These are phyloP conservation scores for Candida jianshihensis DNA, from an alignment of 805 yeast genomes.

Conservation along the genomic window DNA sequence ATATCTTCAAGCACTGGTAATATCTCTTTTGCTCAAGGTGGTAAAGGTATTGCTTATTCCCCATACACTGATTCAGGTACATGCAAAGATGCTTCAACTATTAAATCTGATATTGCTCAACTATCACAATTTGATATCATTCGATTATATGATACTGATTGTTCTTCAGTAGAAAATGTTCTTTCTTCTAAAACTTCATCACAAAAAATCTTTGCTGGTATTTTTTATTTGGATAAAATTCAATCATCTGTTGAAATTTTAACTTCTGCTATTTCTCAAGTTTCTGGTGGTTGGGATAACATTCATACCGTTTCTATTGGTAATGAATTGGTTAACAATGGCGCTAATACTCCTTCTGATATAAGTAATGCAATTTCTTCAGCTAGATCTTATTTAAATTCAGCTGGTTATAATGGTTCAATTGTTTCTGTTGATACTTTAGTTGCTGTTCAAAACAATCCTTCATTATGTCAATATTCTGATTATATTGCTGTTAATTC, in stretches of 20 bases:
- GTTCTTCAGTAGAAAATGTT: slow-evolving; percentile 47
- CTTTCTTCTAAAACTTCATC: slow-evolving; percentile 37
- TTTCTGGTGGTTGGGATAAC: slow-evolving; percentile 47
- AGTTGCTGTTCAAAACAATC: slow-evolving; percentile 49
- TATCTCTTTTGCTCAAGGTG: slow-evolving; percentile 27
- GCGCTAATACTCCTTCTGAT: slow-evolving; percentile 37
- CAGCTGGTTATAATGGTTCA: slow-evolving; percentile 44
- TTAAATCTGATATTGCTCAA: slow-evolving; percentile 39
- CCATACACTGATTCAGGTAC: slow-evolving; percentile 51
- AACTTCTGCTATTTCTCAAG: slow-evolving; percentile 35
- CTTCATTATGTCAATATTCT: slow-evolving; percentile 45
- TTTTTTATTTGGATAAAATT: slow-evolving; percentile 43
- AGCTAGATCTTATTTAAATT: slow-evolving; percentile 39
- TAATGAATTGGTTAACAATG: slow-evolving; percentile 55
- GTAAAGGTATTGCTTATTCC: slow-evolving; percentile 59
- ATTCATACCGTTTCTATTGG: slow-evolving; percentile 57
- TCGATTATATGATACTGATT: slow-evolving; percentile 59
- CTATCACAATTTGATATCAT: slow-evolving; percentile 42
- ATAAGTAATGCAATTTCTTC: slow-evolving; percentile 39
- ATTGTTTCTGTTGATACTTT: slow-evolving; percentile 61
- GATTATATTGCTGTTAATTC: slow-evolving; percentile 63
- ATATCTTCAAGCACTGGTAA: slow-evolving; percentile 24
- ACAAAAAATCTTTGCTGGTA: slow-evolving; percentile 53
- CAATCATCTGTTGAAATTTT: slow-evolving; percentile 36
- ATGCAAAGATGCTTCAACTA: slow-evolving; percentile 44